Conservation (phyloP, 805 yeast species). For the Ogataea methanolica region DNA sequence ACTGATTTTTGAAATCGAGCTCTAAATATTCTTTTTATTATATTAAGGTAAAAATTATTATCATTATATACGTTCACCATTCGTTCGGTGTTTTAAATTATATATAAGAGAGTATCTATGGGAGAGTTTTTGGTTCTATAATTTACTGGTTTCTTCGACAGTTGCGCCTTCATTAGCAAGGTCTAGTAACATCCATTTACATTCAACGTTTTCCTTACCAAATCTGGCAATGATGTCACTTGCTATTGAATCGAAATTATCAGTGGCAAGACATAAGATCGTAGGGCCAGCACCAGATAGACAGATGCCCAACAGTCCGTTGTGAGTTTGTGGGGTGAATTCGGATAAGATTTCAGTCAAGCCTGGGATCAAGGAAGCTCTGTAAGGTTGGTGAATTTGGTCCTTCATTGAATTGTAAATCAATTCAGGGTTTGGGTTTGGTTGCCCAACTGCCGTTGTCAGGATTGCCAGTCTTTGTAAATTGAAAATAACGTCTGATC, state of each 20-base stretch:
- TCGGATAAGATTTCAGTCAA: slow-evolving; percentile 71
- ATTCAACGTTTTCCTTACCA: slow-evolving; percentile 55
- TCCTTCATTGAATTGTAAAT: slow-evolving; percentile 97
- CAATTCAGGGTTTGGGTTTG: slow-evolving; percentile 71
- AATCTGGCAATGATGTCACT: slow-evolving; percentile 67
- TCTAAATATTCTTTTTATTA: too few relatives aligned
- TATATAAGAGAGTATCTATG: neutral
- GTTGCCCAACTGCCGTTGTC: slow-evolving; percentile 83
- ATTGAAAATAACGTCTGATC: slow-evolving; percentile 84
- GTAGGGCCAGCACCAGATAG: slow-evolving; percentile 99
- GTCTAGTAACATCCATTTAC: slow-evolving; percentile 80
- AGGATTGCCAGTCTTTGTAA: slow-evolving; percentile 89
- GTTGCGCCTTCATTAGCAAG: slow-evolving; percentile 87
- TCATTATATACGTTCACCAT: too few relatives aligned
- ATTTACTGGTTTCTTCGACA: slow-evolving; percentile 35
- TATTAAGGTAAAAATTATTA: too few relatives aligned
- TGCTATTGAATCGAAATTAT: slow-evolving; percentile 81
- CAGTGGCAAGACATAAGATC: slow-evolving; percentile 87
- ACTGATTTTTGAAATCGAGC: too few relatives aligned
- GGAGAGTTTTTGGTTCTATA: slow-evolving; percentile 7
- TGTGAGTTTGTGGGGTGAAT: slow-evolving; percentile 76
- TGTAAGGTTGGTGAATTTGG: slow-evolving; percentile 94
- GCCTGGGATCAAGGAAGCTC: slow-evolving; percentile 89
- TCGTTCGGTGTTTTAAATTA: too few relatives aligned
- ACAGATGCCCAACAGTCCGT: slow-evolving; percentile 90